Evolutionary conservation across 164 flowering plant genomes (phyloP).

Genomic region (Taxillus chinensis): DNA sequence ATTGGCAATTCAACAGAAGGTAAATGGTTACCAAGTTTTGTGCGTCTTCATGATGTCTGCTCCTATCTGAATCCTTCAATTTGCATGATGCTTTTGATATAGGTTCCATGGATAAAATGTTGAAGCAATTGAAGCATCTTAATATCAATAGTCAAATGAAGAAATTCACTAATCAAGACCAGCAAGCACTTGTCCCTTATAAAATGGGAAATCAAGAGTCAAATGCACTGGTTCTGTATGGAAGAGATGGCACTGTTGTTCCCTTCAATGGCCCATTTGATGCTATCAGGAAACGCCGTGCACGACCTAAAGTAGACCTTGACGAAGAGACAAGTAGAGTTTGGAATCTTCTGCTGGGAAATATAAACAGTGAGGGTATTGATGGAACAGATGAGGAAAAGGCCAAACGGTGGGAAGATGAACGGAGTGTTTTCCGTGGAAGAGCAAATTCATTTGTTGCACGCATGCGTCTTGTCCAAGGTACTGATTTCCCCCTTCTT

Average conservation of each 20-base stretch:
- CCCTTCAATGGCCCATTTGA: constrained; percentile 40
- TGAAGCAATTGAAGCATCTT: constrained; percentile 25
- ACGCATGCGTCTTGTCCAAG: constrained; percentile 98
- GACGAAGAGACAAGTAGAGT: constrained; percentile 80
- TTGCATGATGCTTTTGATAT: constrained; percentile 11
- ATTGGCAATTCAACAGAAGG: constrained; percentile 17
- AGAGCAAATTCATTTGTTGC: constrained; percentile 86
- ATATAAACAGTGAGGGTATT: constrained; percentile 47
- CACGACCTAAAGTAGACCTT: constrained; percentile 82
- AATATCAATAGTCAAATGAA: constrained; percentile 22
- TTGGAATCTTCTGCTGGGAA: constrained; percentile 76
- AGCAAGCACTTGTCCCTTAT: constrained; percentile 24
- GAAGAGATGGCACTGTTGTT: constrained; percentile 43
- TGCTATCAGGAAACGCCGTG: constrained; percentile 34
- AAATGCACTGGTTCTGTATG: constrained; percentile 53
- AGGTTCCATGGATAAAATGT: constrained; percentile 41
- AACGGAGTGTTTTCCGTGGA: constrained; percentile 64
- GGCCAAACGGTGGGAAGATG: constrained; percentile 84
- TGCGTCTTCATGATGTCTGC: not conserved
- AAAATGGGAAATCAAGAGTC: constrained; percentile 13
- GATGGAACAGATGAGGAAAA: constrained; percentile 68
- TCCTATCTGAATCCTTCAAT: not conserved
- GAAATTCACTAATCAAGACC: constrained; percentile 3
- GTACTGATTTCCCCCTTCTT: constrained; percentile 24
- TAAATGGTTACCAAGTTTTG: constrained; percentile 1